phyloP scores from a whole-genome alignment of 176 grass and related monocot genomes.

The Metroxylon sagu region DNA sequence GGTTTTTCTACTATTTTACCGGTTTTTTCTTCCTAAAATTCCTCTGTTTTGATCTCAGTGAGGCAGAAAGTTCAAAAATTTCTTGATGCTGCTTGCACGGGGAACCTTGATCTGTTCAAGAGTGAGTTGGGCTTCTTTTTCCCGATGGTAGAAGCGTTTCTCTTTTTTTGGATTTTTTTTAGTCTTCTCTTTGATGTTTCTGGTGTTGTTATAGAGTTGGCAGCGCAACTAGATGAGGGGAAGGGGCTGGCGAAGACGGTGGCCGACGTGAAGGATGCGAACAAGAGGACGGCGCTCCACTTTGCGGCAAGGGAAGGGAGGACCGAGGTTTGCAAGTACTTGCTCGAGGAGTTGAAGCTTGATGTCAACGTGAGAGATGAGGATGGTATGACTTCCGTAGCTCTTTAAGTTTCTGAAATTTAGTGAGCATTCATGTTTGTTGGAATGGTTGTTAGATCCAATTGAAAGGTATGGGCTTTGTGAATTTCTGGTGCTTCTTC shows the following conservation, averaged over 20 bases:
- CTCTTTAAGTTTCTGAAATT: too few species aligned
- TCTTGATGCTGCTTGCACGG: constrained; percentile 65
- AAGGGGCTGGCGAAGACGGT: constrained; percentile 53
- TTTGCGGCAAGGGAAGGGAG: constrained; percentile 66
- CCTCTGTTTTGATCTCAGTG: constrained; percentile 30
- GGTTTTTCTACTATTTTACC: neutral
- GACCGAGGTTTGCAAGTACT: constrained; percentile 59
- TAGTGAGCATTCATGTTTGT: too few species aligned
- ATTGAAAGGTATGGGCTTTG: too few species aligned
- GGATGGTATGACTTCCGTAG: constrained; percentile 33
- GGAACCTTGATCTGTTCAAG: constrained; percentile 59
- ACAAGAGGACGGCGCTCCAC: constrained; percentile 79
- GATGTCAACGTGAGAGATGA: constrained; percentile 71
- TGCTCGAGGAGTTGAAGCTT: constrained; percentile 66
- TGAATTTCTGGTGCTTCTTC: too few species aligned
- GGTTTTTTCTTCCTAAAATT: neutral
- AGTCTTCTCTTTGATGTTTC: neutral
- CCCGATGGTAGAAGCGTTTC: too few species aligned
- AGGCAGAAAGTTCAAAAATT: constrained; percentile 71
- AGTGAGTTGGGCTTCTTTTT: constrained; percentile 23
- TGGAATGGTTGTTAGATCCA: too few species aligned
- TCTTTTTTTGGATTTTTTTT: neutral
- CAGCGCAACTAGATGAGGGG: constrained; percentile 62
- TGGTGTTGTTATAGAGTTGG: constrained; percentile 30
- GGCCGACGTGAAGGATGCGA: constrained; percentile 57